Percentiles rank a stretch among this genome's conserved stretches.
These are phyloP conservation scores for Lophiostoma macrostomum DNA, from an alignment of 495 filamentous ascomycete genomes.

Conservation along the genomic window DNA sequence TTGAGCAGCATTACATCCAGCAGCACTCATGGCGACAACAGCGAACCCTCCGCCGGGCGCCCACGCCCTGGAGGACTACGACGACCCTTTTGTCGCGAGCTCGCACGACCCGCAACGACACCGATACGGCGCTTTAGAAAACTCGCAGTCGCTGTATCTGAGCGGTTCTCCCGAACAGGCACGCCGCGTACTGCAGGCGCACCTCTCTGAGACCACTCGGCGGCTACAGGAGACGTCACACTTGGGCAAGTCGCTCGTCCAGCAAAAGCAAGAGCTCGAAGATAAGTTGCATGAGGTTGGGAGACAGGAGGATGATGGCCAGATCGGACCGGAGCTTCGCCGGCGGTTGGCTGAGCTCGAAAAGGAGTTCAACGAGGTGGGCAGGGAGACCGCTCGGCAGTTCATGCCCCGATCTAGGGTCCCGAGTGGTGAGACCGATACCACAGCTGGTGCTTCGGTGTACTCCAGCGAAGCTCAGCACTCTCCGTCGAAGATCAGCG, in stretches of 20 bases:
- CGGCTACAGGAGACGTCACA: conserved; percentile 87
- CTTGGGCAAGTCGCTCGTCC: conserved; percentile 77
- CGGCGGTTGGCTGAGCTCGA: conserved; percentile 84
- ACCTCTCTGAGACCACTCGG: conserved; percentile 85
- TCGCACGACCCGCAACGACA: conserved; percentile 51
- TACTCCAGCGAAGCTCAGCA: conserved; percentile 80
- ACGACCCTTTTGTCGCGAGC: conserved; percentile 37
- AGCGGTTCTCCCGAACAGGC: conserved; percentile 78
- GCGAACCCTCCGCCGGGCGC: conserved; percentile 38
- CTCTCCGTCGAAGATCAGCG: conserved; percentile 85
- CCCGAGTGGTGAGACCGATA: conserved; percentile 46
- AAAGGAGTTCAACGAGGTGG: conserved; percentile 92
- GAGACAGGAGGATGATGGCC: conserved; percentile 66
- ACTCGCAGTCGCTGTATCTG: conserved; percentile 68
- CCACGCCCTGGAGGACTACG: conserved; percentile 32
- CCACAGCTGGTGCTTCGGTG: conserved; percentile 65
- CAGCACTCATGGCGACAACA: conserved; percentile 37
- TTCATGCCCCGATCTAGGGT: conserved; percentile 82
- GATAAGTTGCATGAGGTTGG: conserved; percentile 83
- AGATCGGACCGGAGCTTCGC: conserved; percentile 78
- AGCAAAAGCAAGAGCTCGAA: conserved; percentile 76
- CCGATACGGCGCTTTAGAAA: conserved; percentile 76
- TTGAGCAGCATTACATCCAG: not conserved
- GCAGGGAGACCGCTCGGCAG: conserved; percentile 80
- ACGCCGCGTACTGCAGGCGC: conserved; percentile 83